phyloP scores from a whole-genome alignment of 805 yeast genomes.

The Pichia kluyveri region DNA sequence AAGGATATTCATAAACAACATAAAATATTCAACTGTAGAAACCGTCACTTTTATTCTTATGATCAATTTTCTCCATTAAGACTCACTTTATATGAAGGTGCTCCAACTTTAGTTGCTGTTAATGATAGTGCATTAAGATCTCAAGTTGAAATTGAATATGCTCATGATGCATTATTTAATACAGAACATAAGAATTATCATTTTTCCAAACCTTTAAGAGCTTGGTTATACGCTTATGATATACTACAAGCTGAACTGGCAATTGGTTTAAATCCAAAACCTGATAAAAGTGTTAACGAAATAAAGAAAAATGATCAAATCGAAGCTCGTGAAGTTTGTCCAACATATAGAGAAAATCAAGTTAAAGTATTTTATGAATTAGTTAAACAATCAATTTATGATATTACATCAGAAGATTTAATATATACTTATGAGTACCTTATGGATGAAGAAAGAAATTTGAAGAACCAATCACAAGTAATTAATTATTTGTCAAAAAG shows the following conservation, averaged over 20 bases:
- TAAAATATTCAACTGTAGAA: constrained; percentile 42
- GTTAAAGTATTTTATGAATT: not conserved
- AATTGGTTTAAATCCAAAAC: too few species aligned
- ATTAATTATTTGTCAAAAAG: too few species aligned
- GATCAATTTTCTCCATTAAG: constrained; percentile 45
- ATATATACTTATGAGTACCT: too few species aligned
- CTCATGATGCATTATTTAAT: not conserved
- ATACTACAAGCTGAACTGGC: not conserved
- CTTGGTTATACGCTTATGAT: constrained; percentile 5
- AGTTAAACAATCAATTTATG: not conserved
- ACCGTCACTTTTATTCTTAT: constrained; percentile 44
- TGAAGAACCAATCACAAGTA: too few species aligned
- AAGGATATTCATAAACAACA: constrained; percentile 1
- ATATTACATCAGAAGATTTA: not conserved
- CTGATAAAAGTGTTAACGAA: not conserved
- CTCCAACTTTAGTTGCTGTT: constrained; percentile 45
- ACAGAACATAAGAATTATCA: constrained; percentile 3
- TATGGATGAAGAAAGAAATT: too few species aligned
- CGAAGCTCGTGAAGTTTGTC: not conserved
- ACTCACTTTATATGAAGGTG: constrained; percentile 47
- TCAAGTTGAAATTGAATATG: constrained; percentile 6
- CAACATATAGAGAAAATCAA: not conserved
- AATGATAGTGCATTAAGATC: not conserved
- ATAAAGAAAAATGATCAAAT: not conserved
- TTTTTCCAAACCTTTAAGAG: constrained; percentile 2